These are phyloP conservation scores for Fusarium euwallaceae DNA, from an alignment of 2,329 filamentous ascomycete species.

Conservation along the genomic window DNA sequence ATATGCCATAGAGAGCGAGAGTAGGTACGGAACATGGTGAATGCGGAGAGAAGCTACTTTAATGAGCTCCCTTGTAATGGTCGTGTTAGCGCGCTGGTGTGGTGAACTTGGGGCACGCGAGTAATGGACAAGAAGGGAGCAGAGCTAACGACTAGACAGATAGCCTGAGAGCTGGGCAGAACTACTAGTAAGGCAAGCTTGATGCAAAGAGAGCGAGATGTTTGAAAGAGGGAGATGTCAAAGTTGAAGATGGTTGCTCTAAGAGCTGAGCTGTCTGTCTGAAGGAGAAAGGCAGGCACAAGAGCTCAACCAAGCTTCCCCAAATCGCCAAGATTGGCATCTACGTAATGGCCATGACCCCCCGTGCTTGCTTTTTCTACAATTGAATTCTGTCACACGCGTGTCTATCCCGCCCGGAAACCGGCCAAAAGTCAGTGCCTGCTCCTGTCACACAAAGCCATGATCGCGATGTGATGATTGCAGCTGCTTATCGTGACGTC, in stretches of 20 bases:
- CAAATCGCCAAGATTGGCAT: conserved; percentile 26
- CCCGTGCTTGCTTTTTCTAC: conserved; percentile 11
- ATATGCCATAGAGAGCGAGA: conserved; percentile 44
- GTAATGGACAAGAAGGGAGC: neutral
- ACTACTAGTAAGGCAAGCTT: neutral
- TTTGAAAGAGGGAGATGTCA: neutral
- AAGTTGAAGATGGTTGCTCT: conserved; percentile 5
- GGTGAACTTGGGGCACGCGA: conserved; percentile 17
- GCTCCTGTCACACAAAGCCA: conserved; percentile 39
- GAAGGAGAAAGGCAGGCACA: conserved; percentile 25
- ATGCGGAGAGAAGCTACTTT: neutral
- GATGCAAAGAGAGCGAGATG: neutral
- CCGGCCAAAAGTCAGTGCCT: conserved; percentile 10
- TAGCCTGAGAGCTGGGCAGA: neutral
- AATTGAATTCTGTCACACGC: conserved; percentile 30
- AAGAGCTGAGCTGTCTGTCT: neutral
- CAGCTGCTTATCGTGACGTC: conserved; percentile 43
- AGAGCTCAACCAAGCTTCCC: conserved; percentile 23
- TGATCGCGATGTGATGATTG: conserved; percentile 37
- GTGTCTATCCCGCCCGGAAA: conserved; percentile 5
- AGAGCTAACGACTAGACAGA: neutral
- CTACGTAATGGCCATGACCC: conserved; percentile 30
- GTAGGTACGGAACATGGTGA: conserved; percentile 48
- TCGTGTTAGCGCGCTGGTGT: neutral
- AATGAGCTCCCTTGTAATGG: neutral